Conservation (phyloP, 768 basidiomycete genomes). For the Panellus pusillus region DNA sequence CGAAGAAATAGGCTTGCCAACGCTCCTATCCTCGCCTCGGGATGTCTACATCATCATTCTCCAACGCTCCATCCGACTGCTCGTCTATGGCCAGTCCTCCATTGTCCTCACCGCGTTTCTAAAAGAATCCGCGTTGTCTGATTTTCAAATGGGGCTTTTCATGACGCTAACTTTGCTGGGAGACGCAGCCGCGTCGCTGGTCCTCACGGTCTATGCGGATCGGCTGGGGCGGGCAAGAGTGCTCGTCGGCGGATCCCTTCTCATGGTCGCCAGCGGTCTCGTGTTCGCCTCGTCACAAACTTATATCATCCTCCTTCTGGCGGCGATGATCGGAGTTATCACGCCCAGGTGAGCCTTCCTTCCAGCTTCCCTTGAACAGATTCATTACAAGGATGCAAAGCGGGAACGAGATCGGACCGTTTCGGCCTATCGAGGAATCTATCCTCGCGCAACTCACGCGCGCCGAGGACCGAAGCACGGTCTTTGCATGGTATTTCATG, state of each 20-base stretch:
- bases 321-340: slow-evolving; percentile 10
- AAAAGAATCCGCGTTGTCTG: neutral
- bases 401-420: slow-evolving; percentile 14
- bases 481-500: slow-evolving; percentile 12
- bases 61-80: slow-evolving; percentile 10
- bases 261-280: slow-evolving; percentile 8
- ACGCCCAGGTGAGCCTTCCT: slow-evolving; percentile 10
- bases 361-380: neutral
- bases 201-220: slow-evolving; percentile 14
- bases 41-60: slow-evolving; percentile 14
- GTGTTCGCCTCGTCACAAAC: slow-evolving; percentile 13
- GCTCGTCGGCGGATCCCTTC: slow-evolving; percentile 5
- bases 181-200: slow-evolving; percentile 8
- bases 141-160: slow-evolving; percentile 12
- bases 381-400: slow-evolving; percentile 7
- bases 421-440: slow-evolving; percentile 10
- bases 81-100: slow-evolving; percentile 12
- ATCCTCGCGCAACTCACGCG: slow-evolving; percentile 9
- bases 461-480: slow-evolving; percentile 7
- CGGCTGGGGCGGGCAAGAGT: slow-evolving; percentile 10
- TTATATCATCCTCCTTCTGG: slow-evolving; percentile 10
- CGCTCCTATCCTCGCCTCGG: slow-evolving; percentile 7
- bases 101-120: slow-evolving; percentile 9
- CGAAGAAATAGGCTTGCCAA: slow-evolving; percentile 11
- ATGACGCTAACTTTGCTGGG: slow-evolving; percentile 11